A percentile compares a stretch with the other conserved stretches of the same genome.
Evolutionary conservation across 192 early-diverging fungal genomes (phyloP).

Genomic region (Mortierella antarctica): DNA sequence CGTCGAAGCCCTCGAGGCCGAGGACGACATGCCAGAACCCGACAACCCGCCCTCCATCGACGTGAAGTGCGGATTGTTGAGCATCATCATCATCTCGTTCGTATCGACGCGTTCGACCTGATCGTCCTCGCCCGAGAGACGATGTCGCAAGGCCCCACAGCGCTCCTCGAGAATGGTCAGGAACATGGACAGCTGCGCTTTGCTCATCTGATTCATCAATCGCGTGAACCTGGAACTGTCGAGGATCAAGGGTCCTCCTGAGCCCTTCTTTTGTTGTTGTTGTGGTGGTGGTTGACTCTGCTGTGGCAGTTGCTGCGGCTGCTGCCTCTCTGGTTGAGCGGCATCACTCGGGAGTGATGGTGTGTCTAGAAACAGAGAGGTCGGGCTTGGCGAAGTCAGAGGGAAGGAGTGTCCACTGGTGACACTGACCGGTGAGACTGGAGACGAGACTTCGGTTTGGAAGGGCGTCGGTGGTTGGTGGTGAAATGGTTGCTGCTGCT

Average conservation of each 20-base stretch:
- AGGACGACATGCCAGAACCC: not conserved
- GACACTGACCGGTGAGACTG: constrained; percentile 5
- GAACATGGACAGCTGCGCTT: constrained; percentile 50
- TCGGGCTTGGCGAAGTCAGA: not conserved
- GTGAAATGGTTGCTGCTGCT: constrained; percentile 14
- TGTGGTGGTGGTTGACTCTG: not conserved
- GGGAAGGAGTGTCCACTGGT: not conserved
- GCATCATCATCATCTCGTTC: constrained; percentile 52
- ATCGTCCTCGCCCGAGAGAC: constrained; percentile 46
- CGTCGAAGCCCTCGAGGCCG: not conserved
- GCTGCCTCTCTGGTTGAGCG: not conserved
- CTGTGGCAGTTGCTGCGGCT: not conserved
- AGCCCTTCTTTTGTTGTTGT: not conserved
- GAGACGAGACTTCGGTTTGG: constrained; percentile 1
- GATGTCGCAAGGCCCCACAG: constrained; percentile 48
- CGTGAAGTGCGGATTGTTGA: constrained; percentile 29
- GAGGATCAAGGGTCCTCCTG: constrained; percentile 23
- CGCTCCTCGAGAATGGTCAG: constrained; percentile 50
- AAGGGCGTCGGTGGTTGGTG: not conserved
- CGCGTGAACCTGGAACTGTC: constrained; percentile 48
- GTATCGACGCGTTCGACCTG: constrained; percentile 31
- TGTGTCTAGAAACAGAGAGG: not conserved
- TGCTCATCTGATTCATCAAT: constrained; percentile 52
- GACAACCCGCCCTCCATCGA: constrained; percentile 22
- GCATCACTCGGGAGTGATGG: not conserved